Evolutionary conservation across 2,329 filamentous ascomycete genomes (phyloP), one percentile per base, ranked within the genome.

Genomic region (Akanthomyces lecanii): DNA sequence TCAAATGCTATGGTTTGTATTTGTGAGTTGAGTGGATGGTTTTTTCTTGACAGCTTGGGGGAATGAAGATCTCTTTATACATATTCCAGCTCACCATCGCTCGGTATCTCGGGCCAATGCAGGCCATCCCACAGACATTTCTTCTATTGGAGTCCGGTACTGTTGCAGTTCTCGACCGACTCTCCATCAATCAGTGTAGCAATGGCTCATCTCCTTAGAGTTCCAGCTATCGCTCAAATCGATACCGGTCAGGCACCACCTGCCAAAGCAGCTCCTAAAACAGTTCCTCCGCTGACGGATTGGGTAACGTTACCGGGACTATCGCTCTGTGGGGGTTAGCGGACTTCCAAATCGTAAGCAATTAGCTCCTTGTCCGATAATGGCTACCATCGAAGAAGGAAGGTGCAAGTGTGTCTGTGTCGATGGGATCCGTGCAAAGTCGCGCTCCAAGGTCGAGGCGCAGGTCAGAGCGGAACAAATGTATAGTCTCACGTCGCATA

Each of bases 221-320:
- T 44, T 48, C 23, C 18, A n/a, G 14, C 21, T 7, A n/a, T 40
- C 14, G 8, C 8, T 14, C 5, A n/a, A 38, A 38, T 58, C 44
- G 28, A 50, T 5, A n/a, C 38, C 30, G 21, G 12, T 5, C 33
- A 58, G 44, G 21, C 21, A 48, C 55, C 14, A 14, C 14, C n/a
- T 42, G 14, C 4, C 38, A 44, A 18, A 11, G 14, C 4, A 28
- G 38, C n/a, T 36, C 33, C 33, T 16, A 18, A 50, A 28, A 30
- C 23, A 50, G 47, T 18, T 10, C 21, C 14, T n/a, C 14, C 21
- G n/a, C 14, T 8, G 44, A 38, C 44, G 30, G 44, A 58, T 40
- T 50, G 40, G 45, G 55, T 30, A 58, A 58, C 55, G 55, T 58
- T 58, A 50, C 55, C n/a, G 44, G 30, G 30, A 4, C 16, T 25